Evolutionary conservation across 2,329 filamentous ascomycete species (phyloP).

Genomic region (Sclerotinia trifoliorum): DNA sequence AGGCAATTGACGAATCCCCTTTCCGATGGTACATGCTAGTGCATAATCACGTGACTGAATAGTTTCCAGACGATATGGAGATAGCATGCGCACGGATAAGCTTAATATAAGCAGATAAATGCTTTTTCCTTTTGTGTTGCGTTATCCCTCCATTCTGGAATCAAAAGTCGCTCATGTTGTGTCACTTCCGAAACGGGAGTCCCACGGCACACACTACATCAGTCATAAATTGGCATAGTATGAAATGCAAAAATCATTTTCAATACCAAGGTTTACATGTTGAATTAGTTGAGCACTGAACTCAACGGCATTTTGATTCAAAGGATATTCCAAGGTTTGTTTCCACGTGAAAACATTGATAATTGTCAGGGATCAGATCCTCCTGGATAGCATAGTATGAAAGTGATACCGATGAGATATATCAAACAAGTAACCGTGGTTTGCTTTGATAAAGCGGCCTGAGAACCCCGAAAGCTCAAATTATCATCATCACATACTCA

Average conservation of each 20-base stretch:
- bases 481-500: background rate
- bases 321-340: background rate
- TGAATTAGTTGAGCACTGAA: background rate
- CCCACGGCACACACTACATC: background rate
- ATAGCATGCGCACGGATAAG: conserved; percentile 19
- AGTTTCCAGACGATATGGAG: background rate
- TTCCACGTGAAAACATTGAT: background rate
- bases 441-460: conserved; percentile 13
- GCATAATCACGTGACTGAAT: conserved; percentile 5
- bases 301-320: background rate
- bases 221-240: background rate
- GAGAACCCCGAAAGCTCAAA: background rate
- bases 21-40: background rate
- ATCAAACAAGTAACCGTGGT: conserved; percentile 4
- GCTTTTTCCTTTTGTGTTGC: conserved; percentile 10
- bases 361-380: conserved; percentile 11
- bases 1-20: conserved; percentile 15
- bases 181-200: conserved; percentile 24
- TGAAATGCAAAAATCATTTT: background rate
- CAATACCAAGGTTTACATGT: background rate
- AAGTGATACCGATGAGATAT: conserved; percentile 4
- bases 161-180: conserved; percentile 22
- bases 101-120: conserved; percentile 23
- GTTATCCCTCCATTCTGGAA: conserved; percentile 5
- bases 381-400: background rate